Base-by-base conservation (phyloP, 495 filamentous ascomycete species). In the Hypomontagnella submonticulosa region DNA sequence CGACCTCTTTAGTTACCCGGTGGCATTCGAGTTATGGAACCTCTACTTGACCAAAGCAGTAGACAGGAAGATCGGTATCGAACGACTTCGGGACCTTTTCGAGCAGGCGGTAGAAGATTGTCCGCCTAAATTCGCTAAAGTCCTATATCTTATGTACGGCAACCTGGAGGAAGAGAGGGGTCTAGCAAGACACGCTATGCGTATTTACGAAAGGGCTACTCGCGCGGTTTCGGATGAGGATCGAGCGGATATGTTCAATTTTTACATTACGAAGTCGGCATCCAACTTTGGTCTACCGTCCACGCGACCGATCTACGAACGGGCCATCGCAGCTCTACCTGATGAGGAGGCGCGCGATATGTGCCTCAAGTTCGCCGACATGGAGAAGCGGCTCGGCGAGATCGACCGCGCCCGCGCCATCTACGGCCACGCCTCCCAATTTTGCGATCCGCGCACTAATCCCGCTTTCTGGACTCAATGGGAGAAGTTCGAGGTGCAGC, bases 1-100 rank as follows among this genome's bases (percentile, higher is more conserved):
- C 34, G 94, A 98, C 73, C 88, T 98, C 6, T 99, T 99, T 87
- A 92, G 85, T 73, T 98, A 98, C 66, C 95, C 96, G 0, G 95
- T 98, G 13, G 95, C 96, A 19, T 99, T 98, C 75, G 96, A 99
- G 76, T 82, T 99, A 9, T 99, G 96, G 96, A 99, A 99, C 66
- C 80, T 98, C 34, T 99, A 99, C 73, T 84, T 99, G 57, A 97
- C 93, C 49, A 99, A 97, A 77, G 96, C 96, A 0, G 92, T 97
- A 16, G 93, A 97, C 74, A 90, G 96, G 40, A 92, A 94, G 75
- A 94, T 98, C 67, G 87, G 91, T 54, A 97, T 99, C 67, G 95
- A 99, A 77, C 84, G 96, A 48, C 83, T 99, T 8, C 86, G 96
- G 12, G 96, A 99, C 73, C 86, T 99, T 6, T 99, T 98, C 71